A percentile compares a stretch with the other conserved stretches of the same genome.
phyloP scores from a whole-genome alignment of 345 rosid species.

The Brassica incana region DNA sequence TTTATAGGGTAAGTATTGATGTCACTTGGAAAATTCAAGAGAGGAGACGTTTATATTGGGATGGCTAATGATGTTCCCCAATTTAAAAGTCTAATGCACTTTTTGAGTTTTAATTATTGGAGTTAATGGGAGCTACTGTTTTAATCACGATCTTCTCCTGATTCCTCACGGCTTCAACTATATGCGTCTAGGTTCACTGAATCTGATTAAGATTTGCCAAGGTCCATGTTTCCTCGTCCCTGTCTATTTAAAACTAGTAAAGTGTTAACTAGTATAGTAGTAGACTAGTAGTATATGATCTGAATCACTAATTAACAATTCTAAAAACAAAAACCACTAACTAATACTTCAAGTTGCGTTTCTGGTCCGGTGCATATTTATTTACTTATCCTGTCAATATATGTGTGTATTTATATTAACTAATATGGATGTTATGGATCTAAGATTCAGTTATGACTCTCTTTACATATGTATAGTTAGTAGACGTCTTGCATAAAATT shows the following conservation, averaged over 20 bases:
- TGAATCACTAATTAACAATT: conserved; percentile 2
- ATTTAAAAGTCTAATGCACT: conserved; percentile 32
- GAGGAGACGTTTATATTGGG: conserved; percentile 13
- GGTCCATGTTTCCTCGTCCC: conserved; percentile 2
- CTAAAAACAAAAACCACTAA: conserved; percentile 1
- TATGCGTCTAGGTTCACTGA: conserved; percentile 41
- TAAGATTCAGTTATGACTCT: background rate
- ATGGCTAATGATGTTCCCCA: conserved; percentile 35
- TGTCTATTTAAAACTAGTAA: background rate
- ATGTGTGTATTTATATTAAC: background rate
- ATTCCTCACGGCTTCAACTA: conserved; percentile 9
- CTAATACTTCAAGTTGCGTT: conserved; percentile 20
- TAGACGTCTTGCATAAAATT: background rate
- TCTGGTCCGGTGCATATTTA: conserved; percentile 8
- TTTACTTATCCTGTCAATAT: background rate
- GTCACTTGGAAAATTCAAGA: conserved; percentile 28
- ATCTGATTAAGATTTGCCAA: conserved; percentile 22
- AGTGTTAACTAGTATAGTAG: background rate
- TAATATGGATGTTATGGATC: background rate
- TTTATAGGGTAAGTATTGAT: conserved; percentile 8
- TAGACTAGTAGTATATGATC: background rate
- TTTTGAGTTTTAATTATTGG: conserved; percentile 32
- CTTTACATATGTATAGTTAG: background rate
- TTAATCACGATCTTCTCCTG: conserved; percentile 11
- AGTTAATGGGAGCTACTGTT: conserved; percentile 38